Evolutionary conservation across 2,329 filamentous ascomycete species (phyloP).

Genomic region (Ophiostoma ips): DNA sequence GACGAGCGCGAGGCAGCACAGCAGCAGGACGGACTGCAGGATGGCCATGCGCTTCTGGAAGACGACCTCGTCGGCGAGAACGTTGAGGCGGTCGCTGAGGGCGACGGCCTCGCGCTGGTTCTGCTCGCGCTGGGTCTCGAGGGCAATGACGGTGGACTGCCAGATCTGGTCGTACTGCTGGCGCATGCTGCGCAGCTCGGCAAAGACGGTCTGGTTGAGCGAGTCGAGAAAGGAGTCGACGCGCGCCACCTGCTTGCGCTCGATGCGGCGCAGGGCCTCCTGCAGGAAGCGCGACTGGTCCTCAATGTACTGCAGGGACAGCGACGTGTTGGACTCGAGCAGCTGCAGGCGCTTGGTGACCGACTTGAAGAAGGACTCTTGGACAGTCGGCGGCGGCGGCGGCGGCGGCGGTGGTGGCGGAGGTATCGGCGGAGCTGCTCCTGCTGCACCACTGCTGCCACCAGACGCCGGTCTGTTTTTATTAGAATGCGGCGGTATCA

Average conservation of each 20-base stretch:
- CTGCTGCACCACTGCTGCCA: neutral
- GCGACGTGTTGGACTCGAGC: constrained; percentile 80
- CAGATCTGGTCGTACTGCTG: constrained; percentile 91
- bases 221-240: constrained; percentile 68
- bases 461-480: constrained; percentile 16
- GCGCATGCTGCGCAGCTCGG: constrained; percentile 63
- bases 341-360: constrained; percentile 85
- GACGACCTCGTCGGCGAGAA: constrained; percentile 85
- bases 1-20: constrained; percentile 76
- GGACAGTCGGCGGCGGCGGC: constrained; percentile 57
- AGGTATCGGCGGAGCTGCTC: neutral
- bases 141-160: constrained; percentile 85
- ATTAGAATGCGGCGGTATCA: constrained; percentile 11
- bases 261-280: constrained; percentile 73
- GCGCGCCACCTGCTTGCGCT: constrained; percentile 76
- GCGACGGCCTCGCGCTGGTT: constrained; percentile 74
- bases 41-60: constrained; percentile 87
- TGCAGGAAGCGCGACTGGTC: constrained; percentile 85
- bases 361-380: constrained; percentile 96
- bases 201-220: constrained; percentile 76
- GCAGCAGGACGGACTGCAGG: constrained; percentile 72
- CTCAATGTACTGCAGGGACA: constrained; percentile 92
- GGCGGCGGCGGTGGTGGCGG: constrained; percentile 16
- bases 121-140: constrained; percentile 77
- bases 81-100: constrained; percentile 62